Base-by-base conservation (phyloP, 2,329 filamentous ascomycete genomes). In the Sporothrix schenckii region DNA sequence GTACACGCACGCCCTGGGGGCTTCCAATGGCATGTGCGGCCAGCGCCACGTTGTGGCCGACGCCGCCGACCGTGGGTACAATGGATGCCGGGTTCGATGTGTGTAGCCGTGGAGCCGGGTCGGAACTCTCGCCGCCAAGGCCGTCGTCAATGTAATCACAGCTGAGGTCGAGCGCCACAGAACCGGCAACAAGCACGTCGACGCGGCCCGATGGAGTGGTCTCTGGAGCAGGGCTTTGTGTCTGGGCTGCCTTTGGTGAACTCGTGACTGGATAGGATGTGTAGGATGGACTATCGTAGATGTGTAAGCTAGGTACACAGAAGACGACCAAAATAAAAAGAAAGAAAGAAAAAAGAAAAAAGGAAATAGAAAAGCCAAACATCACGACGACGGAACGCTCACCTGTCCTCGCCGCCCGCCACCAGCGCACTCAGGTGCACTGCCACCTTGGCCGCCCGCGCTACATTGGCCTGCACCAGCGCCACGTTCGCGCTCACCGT, bases 71-170 rank as follows among this genome's bases (percentile, higher is more conserved):
- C 0, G 91, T 92, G 77, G 97, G 93, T 49, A 83, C 88, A 74
- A 97, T 96, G 16, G 84, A 82, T 9, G 93, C 89, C 65, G 92
- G 92, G 76, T 98, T 98, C 0, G 94, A 98, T 0, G 93, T 97
- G 72, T 94, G 87, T 50, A 89, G 82, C 66, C 85, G 81, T 6
- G 89, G 85, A 4, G 80, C 78, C 9, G 76, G 73, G 39, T 76
- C 74, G 54, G 78, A 73, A 71, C 73, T 75, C 47, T 74, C 50
- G n/a, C 30, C 60, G 3, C 66, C 66, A 3, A 19, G 52, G 16
- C 53, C 54, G 16, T 71, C 75, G 63, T 77, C 78, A 24, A 75
- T 74, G 74, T 90, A 95, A 78, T 97, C 91, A 82, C 94, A 97
- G 74, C 90, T 91, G 49, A 95, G 83, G 79, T 98, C 94, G 72